Base-by-base conservation (phyloP, 2,329 filamentous ascomycete species). In the Rhynchosporium agropyri region DNA sequence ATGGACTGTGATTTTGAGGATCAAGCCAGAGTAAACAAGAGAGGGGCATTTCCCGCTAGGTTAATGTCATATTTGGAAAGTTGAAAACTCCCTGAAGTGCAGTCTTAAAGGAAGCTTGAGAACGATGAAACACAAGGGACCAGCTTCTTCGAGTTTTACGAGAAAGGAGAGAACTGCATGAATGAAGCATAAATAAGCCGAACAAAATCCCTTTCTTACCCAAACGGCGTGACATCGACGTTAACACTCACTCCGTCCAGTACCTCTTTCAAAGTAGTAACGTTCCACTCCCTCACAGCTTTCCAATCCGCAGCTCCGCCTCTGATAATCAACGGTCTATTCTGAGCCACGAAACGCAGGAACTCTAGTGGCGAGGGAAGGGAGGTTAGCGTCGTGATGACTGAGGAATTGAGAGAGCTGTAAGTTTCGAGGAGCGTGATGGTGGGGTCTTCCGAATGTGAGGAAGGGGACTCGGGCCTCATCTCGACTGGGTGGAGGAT, bases 321-420 rank as follows among this genome's bases (percentile, higher is more conserved):
- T 43, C 88, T 82, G 33, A 93, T 78, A 2, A 94, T 83, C 69
- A 94, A 93, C 0, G 91, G 91, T 0, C 85, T 83, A 73, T 94
- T 95, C 42, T 79, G 81, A 15, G 88, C 82, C 26, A 93, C 89
- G 75, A 86, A 89, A 70, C 89, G 84, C 86, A 92, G 89, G 73
- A 94, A 94, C 72, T 93, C 88, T 5, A 95, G 81, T 0, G 91
- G 84, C 33, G 87, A 90, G 3, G 91, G 91, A 55, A 88, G 84
- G 48, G 83, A 79, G 13, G 79, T 49, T 2, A 92, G 80, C 68
- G 87, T 85, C 51, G 89, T 83, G 62, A 92, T 79, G 15, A 71
- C 69, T 28, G 78, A 74, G 61, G 80, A 75, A 72, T 94, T 94
- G 60, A 93, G 83, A 68, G 92, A 89, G 71, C 89, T 84, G 76